Percentiles rank a stretch among this genome's conserved stretches.
Evolutionary conservation across 2,329 filamentous ascomycete genomes (phyloP).

Genomic region (Epichloe coenophiala): DNA sequence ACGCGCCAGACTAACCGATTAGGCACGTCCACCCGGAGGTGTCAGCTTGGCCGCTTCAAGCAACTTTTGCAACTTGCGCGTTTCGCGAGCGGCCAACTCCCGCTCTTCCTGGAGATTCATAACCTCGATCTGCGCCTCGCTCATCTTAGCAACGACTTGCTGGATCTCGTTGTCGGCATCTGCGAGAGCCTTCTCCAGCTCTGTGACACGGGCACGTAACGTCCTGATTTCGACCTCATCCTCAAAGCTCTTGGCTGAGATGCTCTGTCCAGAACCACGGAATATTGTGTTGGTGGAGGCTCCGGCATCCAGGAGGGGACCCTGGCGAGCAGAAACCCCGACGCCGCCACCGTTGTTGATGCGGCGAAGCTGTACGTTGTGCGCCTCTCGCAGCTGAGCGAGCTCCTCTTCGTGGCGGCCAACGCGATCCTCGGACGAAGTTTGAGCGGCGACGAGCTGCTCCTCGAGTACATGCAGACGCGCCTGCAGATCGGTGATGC

Average conservation of each 20-base stretch:
- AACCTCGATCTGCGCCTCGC: conserved; percentile 69
- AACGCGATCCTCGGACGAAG: conserved; percentile 74
- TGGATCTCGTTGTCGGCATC: conserved; percentile 62
- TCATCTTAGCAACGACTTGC: conserved; percentile 69
- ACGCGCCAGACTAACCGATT: background rate
- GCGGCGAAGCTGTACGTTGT: conserved; percentile 64
- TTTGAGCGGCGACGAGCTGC: conserved; percentile 67
- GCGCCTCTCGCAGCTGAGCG: conserved; percentile 57
- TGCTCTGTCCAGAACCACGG: conserved; percentile 27
- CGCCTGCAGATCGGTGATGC: conserved; percentile 73
- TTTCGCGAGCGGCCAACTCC: conserved; percentile 62
- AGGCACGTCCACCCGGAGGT: conserved; percentile 16
- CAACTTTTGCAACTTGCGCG: conserved; percentile 52
- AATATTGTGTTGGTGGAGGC: conserved; percentile 18
- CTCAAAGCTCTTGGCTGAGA: conserved; percentile 52
- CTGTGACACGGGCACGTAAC: conserved; percentile 65
- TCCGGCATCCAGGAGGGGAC: conserved; percentile 21
- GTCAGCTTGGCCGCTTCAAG: conserved; percentile 52
- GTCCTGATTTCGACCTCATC: conserved; percentile 62
- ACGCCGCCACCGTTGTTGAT: conserved; percentile 37
- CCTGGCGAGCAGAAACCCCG: conserved; percentile 19
- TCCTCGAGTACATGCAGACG: conserved; percentile 76
- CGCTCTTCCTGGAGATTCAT: conserved; percentile 63
- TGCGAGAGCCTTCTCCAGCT: conserved; percentile 62
- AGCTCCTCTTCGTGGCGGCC: conserved; percentile 79